These are phyloP conservation scores for Entophlyctis luteolus DNA, from an alignment of 192 early-diverging fungal species.

Conservation along the genomic window DNA sequence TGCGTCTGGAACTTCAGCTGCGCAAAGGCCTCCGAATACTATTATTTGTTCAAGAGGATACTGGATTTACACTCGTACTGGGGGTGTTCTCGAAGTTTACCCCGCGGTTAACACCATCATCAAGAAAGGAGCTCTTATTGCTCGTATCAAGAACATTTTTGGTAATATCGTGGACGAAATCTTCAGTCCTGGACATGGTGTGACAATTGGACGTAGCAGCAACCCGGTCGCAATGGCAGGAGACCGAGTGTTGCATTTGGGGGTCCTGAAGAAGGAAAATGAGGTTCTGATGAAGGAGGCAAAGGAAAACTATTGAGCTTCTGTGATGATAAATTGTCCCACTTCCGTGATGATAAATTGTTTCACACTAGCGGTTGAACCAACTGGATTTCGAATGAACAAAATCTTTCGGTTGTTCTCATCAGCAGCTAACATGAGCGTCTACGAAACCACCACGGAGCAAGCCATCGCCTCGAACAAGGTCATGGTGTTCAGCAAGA, in stretches of 20 bases:
- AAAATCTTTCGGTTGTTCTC: no score
- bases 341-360: no score
- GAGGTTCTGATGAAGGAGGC: slow-evolving; percentile 45
- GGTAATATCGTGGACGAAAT: slow-evolving; percentile 81
- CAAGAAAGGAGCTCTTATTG: slow-evolving; percentile 78
- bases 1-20: no score
- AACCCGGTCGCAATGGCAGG: slow-evolving; percentile 87
- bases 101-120: slow-evolving; percentile 79
- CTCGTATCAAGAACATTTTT: slow-evolving; percentile 83
- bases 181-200: slow-evolving; percentile 72
- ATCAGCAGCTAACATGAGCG: no score
- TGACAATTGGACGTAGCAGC: slow-evolving; percentile 73
- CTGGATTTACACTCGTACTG: slow-evolving; percentile 84
- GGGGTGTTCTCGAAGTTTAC: slow-evolving; percentile 81
- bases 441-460: slow-evolving; percentile 44
- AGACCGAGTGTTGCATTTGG: slow-evolving; percentile 81
- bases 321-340: no score
- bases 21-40: slow-evolving; percentile 39
- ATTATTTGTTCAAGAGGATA: slow-evolving; percentile 51
- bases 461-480: slow-evolving; percentile 56
- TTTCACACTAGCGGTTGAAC: no score
- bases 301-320: slow-evolving; percentile 56
- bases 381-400: no score
- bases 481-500: slow-evolving; percentile 30
- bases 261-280: slow-evolving; percentile 58